Evolutionary conservation across 257 asterid species (phyloP), one percentile per base, ranked within the genome.

Genomic region (Solanum bulbocastanum): DNA sequence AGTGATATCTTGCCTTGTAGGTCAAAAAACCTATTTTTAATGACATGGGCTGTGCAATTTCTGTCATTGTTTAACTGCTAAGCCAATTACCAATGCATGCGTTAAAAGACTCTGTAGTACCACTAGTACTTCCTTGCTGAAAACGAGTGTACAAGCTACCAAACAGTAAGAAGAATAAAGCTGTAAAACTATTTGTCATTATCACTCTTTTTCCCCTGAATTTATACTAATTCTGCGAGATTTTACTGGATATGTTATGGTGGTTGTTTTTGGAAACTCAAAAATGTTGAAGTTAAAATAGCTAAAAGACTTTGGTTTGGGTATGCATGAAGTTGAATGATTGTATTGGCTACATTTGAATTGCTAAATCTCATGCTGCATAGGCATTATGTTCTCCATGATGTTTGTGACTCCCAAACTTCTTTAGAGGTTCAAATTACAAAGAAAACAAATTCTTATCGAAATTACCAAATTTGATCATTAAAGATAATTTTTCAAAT

Each of bases 1-100:
- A 71, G 20, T 20, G 44, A 36, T 46, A 22, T 52, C 86, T 87
- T 89, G 88, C 88, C 89, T 87, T 76, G 11, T 20, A 76, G 85
- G 87, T 75, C 71, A 87, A 89, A 82, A 58, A 40, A 87, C 71
- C 56, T 60, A 36, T 65, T 36, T 87, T 78, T 83, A 37, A 36
- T 3, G 46, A 35, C 16, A 76, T 60, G 79, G 46, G 22, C 8
- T 58, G 44, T 73, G 37, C 58, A 30, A 25, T 42, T 44, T 32
- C 1, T 25, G 66, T 46, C 66, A 3, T 81, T 46, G 18, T 46
- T 81, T 46, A 27, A 81, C 85, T 20, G 81, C 27, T 78, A 23
- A 56, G 27, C 86, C 66, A 60, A 62, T 39, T 66, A 81, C 83
- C 87, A 10, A 81, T 32, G 72, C 37, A 66, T 87, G 89, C 84